A percentile compares a stretch with the other conserved stretches of the same genome.
Conservation (phyloP, 345 rosid genomes). For the Lepidium aucheri region DNA sequence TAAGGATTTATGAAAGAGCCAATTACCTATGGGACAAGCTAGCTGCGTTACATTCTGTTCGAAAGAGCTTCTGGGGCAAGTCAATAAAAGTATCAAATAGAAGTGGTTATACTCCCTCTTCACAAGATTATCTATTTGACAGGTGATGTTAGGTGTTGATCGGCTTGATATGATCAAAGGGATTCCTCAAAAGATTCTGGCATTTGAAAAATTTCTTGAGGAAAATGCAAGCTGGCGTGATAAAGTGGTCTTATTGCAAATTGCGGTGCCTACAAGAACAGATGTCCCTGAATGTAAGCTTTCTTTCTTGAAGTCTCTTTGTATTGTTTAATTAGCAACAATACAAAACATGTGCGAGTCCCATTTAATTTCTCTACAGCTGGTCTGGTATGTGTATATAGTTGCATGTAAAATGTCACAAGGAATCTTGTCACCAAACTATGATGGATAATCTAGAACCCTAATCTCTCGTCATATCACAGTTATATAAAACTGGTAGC, state of each 20-base stretch:
- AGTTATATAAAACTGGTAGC: background rate
- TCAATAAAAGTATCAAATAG: background rate
- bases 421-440: background rate
- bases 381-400: background rate
- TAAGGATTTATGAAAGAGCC: too few relatives aligned
- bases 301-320: background rate
- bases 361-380: background rate
- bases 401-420: background rate
- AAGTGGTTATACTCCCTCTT: background rate
- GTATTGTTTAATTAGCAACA: background rate
- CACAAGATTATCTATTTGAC: background rate
- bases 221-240: slow-evolving; percentile 93
- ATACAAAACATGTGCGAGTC: background rate
- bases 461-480: background rate
- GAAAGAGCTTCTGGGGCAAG: background rate
- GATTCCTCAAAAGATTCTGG: slow-evolving; percentile 97
- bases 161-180: slow-evolving; percentile 99
- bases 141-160: slow-evolving; percentile 99
- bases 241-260: slow-evolving; percentile 92
- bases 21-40: too few relatives aligned
- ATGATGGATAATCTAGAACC: background rate
- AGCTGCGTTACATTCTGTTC: background rate
- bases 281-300: slow-evolving; percentile 97
- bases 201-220: slow-evolving; percentile 98
- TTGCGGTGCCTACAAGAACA: slow-evolving; percentile 99